Base-by-base conservation (phyloP, 2,329 filamentous ascomycete species). In the Ophiosphaerella narmari region DNA sequence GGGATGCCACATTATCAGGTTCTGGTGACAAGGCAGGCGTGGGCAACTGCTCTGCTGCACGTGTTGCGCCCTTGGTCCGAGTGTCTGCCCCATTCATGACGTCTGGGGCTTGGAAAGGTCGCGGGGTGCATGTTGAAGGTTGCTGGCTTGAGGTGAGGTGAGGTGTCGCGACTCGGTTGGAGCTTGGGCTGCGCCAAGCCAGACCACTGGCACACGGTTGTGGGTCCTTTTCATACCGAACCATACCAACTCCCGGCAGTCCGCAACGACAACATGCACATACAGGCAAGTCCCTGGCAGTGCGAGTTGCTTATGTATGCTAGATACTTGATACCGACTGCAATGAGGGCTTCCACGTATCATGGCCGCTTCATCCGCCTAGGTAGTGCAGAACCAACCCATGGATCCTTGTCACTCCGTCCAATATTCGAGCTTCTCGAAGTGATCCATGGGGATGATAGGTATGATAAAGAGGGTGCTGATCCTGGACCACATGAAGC, bases 11-110 rank as follows among this genome's bases (percentile, higher is more conserved):
- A 53, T 65, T 46, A 48, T 63, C 63, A 7, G 61, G 59, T 53
- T 63, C 59, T 14, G 67, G 67, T 16, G 67, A 61, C 1, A 54
- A 52, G 9, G 59, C 46, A 4, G 67, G 69, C 37, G 68, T 67
- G 4, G 65, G 67, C 13, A 71, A 61, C 52, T 70, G 67, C 34
- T 57, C 55, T 31, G 43, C 49, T 14, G 54, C 44, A 40, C 54
- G 52, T 29, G 35, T 33, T 50, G 64, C 59, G 59, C 55, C 54
- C 46, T 49, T 48, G 12, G 42, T 55, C 49, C 57, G 53, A 53
- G 51, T 50, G 16, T 63, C 60, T 56, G 53, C 59, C 52, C 66
- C 62, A 51, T 66, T 68, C 68, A 72, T 72, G 40, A 59, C 66
- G 62, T 46, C 12, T 36, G 29, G 51, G 48, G 49, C 52, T 54